Percentiles rank a stretch among this genome's conserved stretches.
These are phyloP conservation scores for Debaryomyces subglobosus DNA, from an alignment of 1,139 yeast species.

Conservation along the genomic window DNA sequence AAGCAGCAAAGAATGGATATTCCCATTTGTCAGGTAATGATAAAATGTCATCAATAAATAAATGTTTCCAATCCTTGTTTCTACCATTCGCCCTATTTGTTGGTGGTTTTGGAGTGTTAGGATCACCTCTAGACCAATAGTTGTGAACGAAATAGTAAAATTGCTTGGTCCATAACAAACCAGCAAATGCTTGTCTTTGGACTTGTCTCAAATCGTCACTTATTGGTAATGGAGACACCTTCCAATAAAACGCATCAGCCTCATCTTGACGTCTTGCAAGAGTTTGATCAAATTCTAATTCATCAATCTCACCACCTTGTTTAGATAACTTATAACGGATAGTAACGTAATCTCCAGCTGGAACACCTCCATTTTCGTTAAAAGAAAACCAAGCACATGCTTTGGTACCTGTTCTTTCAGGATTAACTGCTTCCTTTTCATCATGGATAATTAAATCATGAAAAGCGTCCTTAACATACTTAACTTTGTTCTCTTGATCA, in stretches of 20 bases:
- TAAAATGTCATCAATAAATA: conserved; percentile 85
- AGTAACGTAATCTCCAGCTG: conserved; percentile 88
- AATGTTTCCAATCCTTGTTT: conserved; percentile 86
- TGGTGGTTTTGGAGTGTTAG: conserved; percentile 75
- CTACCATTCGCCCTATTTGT: conserved; percentile 80
- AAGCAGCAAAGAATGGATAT: conserved; percentile 94
- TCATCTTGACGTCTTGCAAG: conserved; percentile 80
- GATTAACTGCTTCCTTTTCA: conserved; percentile 64
- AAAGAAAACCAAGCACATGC: conserved; percentile 83
- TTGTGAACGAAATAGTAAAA: conserved; percentile 86
- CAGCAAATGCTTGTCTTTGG: conserved; percentile 95
- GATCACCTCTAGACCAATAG: conserved; percentile 91
- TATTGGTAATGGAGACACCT: conserved; percentile 83
- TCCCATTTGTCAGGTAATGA: conserved; percentile 98
- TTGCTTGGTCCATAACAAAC: conserved; percentile 93
- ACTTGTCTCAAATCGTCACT: conserved; percentile 80
- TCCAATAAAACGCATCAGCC: conserved; percentile 94
- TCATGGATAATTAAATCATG: conserved; percentile 79
- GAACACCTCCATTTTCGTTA: conserved; percentile 74
- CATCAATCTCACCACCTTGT: conserved; percentile 61
- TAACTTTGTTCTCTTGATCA: conserved; percentile 55
- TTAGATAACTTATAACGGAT: conserved; percentile 75
- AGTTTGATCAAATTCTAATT: conserved; percentile 72
- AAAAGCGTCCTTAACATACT: conserved; percentile 86
- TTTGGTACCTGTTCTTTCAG: conserved; percentile 65